These are phyloP conservation scores for Apiotrichum sp. DNA, from an alignment of 1,284 basidiomycete species.

Conservation along the genomic window DNA sequence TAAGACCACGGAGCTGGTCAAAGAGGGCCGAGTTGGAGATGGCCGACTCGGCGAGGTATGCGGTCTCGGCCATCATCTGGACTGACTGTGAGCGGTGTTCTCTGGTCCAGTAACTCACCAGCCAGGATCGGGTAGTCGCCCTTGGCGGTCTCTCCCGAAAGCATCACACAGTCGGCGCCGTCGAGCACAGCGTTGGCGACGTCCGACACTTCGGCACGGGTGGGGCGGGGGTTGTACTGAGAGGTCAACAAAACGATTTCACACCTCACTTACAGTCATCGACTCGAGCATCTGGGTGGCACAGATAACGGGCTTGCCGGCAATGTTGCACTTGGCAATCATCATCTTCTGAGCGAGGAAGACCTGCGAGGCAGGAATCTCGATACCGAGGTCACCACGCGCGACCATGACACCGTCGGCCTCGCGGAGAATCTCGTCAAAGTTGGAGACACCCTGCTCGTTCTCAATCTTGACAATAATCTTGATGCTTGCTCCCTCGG, in stretches of 20 bases:
- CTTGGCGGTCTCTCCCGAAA: constrained; percentile 97
- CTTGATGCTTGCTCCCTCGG: constrained; percentile 88
- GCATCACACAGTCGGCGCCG: constrained; percentile 96
- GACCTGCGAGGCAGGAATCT: constrained; percentile 95
- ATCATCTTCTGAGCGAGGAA: constrained; percentile 99
- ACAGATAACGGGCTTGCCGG: constrained; percentile 95
- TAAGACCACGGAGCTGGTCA: constrained; percentile 74
- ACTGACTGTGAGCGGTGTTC: constrained; percentile 52
- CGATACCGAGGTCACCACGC: constrained; percentile 94
- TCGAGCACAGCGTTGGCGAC: constrained; percentile 97
- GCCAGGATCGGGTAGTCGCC: constrained; percentile 89
- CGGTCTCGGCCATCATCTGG: constrained; percentile 98
- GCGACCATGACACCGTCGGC: constrained; percentile 98
- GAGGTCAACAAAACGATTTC: not conserved
- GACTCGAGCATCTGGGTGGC: constrained; percentile 99
- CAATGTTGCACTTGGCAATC: constrained; percentile 96
- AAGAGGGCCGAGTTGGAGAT: constrained; percentile 89
- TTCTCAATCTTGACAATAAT: constrained; percentile 99
- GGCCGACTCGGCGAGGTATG: constrained; percentile 84
- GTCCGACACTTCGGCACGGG: constrained; percentile 93
- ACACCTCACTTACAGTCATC: constrained; percentile 66
- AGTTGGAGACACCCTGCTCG: constrained; percentile 94
- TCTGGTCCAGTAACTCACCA: constrained; percentile 52
- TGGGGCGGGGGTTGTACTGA: constrained; percentile 91
- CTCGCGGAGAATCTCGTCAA: constrained; percentile 90